Evolutionary conservation across 2,329 filamentous ascomycete genomes (phyloP).

Genomic region (Drechslerella stenobrocha): DNA sequence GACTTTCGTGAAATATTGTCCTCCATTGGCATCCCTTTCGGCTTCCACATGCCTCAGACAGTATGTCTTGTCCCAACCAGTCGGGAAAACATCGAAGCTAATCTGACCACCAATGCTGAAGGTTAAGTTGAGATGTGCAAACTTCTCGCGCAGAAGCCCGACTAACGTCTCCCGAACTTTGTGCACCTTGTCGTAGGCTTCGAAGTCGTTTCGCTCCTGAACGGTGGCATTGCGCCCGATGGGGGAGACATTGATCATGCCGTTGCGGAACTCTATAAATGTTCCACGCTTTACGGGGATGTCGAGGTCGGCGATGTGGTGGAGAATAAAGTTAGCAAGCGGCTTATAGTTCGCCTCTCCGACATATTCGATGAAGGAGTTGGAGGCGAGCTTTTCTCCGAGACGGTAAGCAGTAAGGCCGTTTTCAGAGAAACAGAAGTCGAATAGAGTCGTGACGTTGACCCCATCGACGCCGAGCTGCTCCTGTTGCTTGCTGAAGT

Average conservation of each 20-base stretch:
- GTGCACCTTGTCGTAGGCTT: slow-evolving; percentile 76
- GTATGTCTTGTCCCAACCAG: slow-evolving; percentile 98
- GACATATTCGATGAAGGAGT: slow-evolving; percentile 88
- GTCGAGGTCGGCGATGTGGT: slow-evolving; percentile 81
- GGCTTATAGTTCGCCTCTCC: slow-evolving; percentile 82
- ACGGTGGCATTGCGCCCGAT: slow-evolving; percentile 78
- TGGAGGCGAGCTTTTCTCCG: slow-evolving; percentile 72
- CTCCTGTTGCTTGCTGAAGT: slow-evolving; percentile 93
- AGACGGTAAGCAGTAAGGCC: slow-evolving; percentile 87
- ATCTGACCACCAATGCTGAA: slow-evolving; percentile 96
- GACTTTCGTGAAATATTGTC: slow-evolving; percentile 62
- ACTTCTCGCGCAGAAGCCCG: slow-evolving; percentile 73
- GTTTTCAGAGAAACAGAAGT: slow-evolving; percentile 98
- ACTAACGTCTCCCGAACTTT: slow-evolving; percentile 78
- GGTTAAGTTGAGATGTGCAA: slow-evolving; percentile 81
- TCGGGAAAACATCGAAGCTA: slow-evolving; percentile 96
- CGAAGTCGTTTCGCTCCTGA: slow-evolving; percentile 78
- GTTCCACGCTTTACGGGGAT: slow-evolving; percentile 80
- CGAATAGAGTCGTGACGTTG: slow-evolving; percentile 81
- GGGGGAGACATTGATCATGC: slow-evolving; percentile 85
- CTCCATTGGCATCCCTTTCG: slow-evolving; percentile 62
- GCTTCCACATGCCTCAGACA: slow-evolving; percentile 83
- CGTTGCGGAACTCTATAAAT: slow-evolving; percentile 85
- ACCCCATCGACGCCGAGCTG: slow-evolving; percentile 68
- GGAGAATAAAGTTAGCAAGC: slow-evolving; percentile 73